Evolutionary conservation across 176 grass and related monocot species (phyloP).

Genomic region (Elymus sibiricus): DNA sequence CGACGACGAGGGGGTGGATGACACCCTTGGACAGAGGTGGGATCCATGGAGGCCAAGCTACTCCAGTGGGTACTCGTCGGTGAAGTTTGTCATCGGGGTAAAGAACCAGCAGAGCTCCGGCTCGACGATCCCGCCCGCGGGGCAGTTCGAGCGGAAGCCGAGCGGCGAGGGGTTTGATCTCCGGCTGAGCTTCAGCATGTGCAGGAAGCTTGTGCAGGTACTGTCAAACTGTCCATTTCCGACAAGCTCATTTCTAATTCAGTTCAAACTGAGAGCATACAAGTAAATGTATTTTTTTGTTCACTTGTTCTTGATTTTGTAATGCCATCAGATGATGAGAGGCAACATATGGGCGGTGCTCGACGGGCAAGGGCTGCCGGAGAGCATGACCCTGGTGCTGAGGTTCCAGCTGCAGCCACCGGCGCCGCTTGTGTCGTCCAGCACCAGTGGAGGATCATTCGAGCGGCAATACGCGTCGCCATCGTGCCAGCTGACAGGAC

Average conservation of each 20-base stretch:
- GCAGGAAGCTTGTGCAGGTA: slow-evolving; percentile 87
- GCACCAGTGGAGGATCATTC: slow-evolving; percentile 20
- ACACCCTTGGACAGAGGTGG: slow-evolving; percentile 47
- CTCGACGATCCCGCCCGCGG: background rate
- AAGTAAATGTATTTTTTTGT: background rate
- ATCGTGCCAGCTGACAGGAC: slow-evolving; percentile 32
- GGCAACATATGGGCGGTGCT: slow-evolving; percentile 83
- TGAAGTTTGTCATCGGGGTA: slow-evolving; percentile 65
- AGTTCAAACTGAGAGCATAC: background rate
- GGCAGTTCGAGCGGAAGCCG: slow-evolving; percentile 17
- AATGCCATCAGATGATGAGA: slow-evolving; percentile 65
- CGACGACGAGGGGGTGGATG: slow-evolving; percentile 29
- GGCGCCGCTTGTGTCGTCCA: background rate
- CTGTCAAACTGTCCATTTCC: background rate
- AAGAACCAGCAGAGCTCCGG: slow-evolving; percentile 31
- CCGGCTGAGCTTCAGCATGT: slow-evolving; percentile 73
- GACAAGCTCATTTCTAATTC: background rate
- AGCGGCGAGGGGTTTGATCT: slow-evolving; percentile 56
- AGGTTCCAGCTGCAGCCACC: slow-evolving; percentile 63
- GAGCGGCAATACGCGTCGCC: slow-evolving; percentile 20
- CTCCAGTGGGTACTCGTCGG: slow-evolving; percentile 32
- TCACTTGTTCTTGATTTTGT: background rate
- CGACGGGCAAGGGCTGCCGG: slow-evolving; percentile 41
- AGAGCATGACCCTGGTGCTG: slow-evolving; percentile 79
- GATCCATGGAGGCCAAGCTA: slow-evolving; percentile 54